Conservation (phyloP, 106 monocot genomes). For the Dioscorea alata region DNA sequence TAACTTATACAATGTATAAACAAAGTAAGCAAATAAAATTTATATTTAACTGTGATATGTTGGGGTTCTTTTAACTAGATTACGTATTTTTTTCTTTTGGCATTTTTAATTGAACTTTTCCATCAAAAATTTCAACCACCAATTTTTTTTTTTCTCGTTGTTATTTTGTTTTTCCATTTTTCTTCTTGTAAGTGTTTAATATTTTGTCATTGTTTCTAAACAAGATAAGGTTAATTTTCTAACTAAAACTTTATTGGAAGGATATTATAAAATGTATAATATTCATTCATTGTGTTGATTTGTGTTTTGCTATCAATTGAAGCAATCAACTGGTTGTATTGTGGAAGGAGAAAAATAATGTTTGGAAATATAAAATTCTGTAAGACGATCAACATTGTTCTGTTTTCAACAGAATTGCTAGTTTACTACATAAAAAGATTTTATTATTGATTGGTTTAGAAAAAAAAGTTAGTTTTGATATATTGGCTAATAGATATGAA, state of each 20-base stretch:
- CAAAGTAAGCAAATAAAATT: too few species aligned
- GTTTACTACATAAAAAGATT: constrained; percentile 56
- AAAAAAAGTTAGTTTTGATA: constrained; percentile 69
- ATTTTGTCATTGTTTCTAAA: constrained; percentile 4
- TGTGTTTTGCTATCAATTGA: constrained; percentile 74
- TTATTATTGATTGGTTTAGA: constrained; percentile 78
- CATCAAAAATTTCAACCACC: too few species aligned
- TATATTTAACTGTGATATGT: too few species aligned
- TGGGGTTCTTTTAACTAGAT: too few species aligned
- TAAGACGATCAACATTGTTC: constrained; percentile 70
- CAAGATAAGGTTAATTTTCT: constrained; percentile 74
- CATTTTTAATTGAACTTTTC: too few species aligned
- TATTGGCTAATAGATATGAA: constrained; percentile 37
- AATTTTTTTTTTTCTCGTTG: too few species aligned
- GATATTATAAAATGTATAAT: constrained; percentile 72
- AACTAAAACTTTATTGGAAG: constrained; percentile 65
- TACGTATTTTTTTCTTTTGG: too few species aligned
- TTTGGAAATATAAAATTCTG: constrained; percentile 56
- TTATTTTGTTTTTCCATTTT: too few species aligned
- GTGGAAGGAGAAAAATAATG: constrained; percentile 55
- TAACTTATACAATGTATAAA: too few species aligned
- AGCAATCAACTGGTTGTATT: constrained; percentile 82
- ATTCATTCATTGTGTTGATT: constrained; percentile 72
- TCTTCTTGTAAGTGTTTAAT: too few species aligned
- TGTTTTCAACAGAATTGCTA: constrained; percentile 81